These are phyloP conservation scores for Talaromyces stipitatus DNA, from an alignment of 495 filamentous ascomycete genomes.

Conservation along the genomic window DNA sequence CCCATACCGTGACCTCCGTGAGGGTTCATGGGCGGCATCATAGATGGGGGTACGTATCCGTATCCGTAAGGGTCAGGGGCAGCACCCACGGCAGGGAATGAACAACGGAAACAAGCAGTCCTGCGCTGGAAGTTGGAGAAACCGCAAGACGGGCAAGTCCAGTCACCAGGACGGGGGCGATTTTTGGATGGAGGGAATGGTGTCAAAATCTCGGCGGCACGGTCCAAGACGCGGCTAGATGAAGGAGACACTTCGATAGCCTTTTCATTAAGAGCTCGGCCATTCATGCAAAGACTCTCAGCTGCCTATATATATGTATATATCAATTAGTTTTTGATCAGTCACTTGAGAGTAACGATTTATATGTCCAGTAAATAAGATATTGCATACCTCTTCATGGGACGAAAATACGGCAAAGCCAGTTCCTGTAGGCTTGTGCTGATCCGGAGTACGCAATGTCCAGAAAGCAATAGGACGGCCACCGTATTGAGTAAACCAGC, in stretches of 20 bases:
- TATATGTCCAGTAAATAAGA: not conserved
- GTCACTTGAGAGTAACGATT: not conserved
- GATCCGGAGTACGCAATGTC: constrained; percentile 94
- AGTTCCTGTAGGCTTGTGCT: constrained; percentile 96
- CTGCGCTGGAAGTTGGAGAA: constrained; percentile 89
- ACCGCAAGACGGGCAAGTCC: constrained; percentile 92
- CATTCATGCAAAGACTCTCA: constrained; percentile 98
- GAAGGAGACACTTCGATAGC: constrained; percentile 97
- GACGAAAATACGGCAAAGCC: constrained; percentile 98
- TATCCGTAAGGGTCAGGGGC: constrained; percentile 73
- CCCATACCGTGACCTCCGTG: constrained; percentile 67
- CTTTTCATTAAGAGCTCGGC: constrained; percentile 94
- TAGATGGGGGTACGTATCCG: constrained; percentile 66
- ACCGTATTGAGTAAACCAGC: constrained; percentile 98
- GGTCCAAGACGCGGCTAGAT: constrained; percentile 89
- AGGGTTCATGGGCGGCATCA: constrained; percentile 79
- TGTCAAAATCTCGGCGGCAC: constrained; percentile 88
- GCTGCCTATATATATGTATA: constrained; percentile 59
- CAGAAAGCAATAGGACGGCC: constrained; percentile 98
- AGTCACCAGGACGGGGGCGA: constrained; percentile 90
- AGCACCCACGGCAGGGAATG: constrained; percentile 83
- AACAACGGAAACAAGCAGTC: constrained; percentile 97
- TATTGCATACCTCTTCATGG: constrained; percentile 84
- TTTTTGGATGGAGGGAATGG: constrained; percentile 99
- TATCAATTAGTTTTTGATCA: not conserved